phyloP scores from a whole-genome alignment of 1,139 yeast genomes.

The Arxiozyma heterogenica region DNA sequence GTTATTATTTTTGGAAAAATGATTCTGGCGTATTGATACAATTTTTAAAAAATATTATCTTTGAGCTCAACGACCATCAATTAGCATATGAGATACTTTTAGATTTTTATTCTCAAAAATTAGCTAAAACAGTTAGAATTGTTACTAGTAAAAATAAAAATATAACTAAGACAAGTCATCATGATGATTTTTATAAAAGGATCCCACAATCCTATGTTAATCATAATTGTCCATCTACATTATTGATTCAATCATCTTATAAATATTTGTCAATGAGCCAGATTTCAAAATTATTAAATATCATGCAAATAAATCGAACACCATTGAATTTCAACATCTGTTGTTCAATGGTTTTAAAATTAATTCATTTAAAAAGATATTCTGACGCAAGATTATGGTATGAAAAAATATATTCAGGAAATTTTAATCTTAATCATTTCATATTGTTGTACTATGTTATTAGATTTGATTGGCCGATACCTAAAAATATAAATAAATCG shows the following conservation, averaged over 20 bases:
- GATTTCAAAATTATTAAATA: slow-evolving; percentile 11
- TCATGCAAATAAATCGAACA: slow-evolving; percentile 18
- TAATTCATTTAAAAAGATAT: slow-evolving; percentile 11
- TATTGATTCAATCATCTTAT: slow-evolving; percentile 18
- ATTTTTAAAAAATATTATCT: slow-evolving; percentile 16
- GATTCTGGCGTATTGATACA: slow-evolving; percentile 21
- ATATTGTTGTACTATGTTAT: slow-evolving; percentile 5
- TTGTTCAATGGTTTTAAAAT: slow-evolving; percentile 20
- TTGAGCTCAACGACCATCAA: slow-evolving; percentile 14
- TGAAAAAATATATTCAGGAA: slow-evolving; percentile 15
- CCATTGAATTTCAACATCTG: slow-evolving; percentile 24
- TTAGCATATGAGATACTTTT: slow-evolving; percentile 19
- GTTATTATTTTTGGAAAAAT: slow-evolving; percentile 8
- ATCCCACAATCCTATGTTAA: slow-evolving; percentile 2
- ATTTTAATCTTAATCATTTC: slow-evolving; percentile 18
- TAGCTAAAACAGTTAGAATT: slow-evolving; percentile 8
- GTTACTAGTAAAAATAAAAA: background rate
- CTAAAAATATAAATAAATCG: background rate
- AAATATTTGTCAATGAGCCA: slow-evolving; percentile 14
- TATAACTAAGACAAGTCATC: slow-evolving; percentile 1
- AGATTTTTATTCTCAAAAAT: slow-evolving; percentile 17
- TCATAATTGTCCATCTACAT: slow-evolving; percentile 21
- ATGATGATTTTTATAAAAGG: background rate
- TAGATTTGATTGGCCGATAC: background rate
- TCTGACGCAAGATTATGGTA: slow-evolving; percentile 27